These are phyloP conservation scores for Stemphylium beticola DNA, from an alignment of 2,329 filamentous ascomycete species.

Conservation along the genomic window DNA sequence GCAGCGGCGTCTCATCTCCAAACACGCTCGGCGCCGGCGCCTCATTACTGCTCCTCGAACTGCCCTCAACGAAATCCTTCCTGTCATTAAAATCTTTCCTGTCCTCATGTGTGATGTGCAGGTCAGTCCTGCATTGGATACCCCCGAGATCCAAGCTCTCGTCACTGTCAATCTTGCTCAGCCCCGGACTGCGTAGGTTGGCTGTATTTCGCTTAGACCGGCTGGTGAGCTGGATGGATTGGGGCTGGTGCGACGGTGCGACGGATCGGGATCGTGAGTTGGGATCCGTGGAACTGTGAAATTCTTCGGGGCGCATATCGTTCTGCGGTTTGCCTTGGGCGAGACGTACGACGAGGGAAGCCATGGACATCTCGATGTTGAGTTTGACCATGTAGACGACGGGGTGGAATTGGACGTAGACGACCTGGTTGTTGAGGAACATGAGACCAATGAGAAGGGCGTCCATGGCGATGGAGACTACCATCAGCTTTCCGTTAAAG, in stretches of 20 bases:
- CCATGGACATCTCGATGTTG: conserved; percentile 56
- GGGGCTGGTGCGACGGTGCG: conserved; percentile 10
- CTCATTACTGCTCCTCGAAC: conserved; percentile 30
- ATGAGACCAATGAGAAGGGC: conserved; percentile 49
- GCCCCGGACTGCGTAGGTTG: conserved; percentile 9
- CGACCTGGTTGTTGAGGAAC: conserved; percentile 46
- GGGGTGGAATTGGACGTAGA: conserved; percentile 52
- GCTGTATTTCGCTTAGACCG: conserved; percentile 3
- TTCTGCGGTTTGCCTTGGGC: conserved; percentile 39
- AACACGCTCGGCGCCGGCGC: conserved; percentile 26
- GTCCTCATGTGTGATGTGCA: conserved; percentile 7
- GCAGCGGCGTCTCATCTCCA: conserved; percentile 36
- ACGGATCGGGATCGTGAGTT: conserved; percentile 24
- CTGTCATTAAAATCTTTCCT: conserved; percentile 5
- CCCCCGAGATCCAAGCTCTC: conserved; percentile 24
- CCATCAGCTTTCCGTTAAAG: conserved; percentile 52
- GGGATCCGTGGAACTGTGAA: conserved; percentile 24
- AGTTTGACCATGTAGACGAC: conserved; percentile 53
- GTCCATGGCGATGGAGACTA: conserved; percentile 52
- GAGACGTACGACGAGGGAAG: conserved; percentile 49
- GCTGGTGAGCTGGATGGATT: conserved; percentile 26
- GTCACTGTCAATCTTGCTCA: conserved; percentile 31
- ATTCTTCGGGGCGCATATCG: conserved; percentile 30
- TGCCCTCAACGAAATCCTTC: conserved; percentile 10
- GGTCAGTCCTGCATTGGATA: conserved; percentile 34